A percentile compares a stretch with the other conserved stretches of the same genome.
Conservation (phyloP, 768 basidiomycete species). For the Trametes elegans region DNA sequence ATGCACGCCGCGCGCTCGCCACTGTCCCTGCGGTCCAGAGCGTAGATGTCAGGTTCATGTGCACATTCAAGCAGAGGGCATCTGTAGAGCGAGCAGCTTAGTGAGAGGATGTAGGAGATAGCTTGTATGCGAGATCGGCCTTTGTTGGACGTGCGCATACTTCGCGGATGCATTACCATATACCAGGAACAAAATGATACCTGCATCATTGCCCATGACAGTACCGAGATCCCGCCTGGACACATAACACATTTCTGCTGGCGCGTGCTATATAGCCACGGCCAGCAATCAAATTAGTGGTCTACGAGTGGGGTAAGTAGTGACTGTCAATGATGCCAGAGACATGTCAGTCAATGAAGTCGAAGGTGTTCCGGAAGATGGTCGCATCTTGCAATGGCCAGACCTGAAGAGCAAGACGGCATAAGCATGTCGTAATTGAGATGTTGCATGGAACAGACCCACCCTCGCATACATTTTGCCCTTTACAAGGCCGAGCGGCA, state of each 20-base stretch:
- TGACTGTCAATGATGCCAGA: neutral
- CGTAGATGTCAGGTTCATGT: neutral
- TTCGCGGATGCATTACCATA: too few relatives aligned
- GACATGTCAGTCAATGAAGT: constrained; percentile 24
- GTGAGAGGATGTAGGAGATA: neutral
- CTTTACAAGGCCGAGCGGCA: constrained; percentile 76
- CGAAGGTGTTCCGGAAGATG: constrained; percentile 31
- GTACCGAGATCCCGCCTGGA: too few relatives aligned
- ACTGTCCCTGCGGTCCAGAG: neutral
- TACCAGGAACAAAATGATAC: too few relatives aligned
- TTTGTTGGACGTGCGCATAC: too few relatives aligned
- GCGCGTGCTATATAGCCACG: too few relatives aligned
- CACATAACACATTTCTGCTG: too few relatives aligned
- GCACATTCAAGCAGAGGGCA: neutral
- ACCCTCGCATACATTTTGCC: constrained; percentile 69
- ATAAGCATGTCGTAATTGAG: neutral
- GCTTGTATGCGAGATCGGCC: too few relatives aligned
- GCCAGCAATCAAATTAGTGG: too few relatives aligned
- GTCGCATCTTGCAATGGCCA: constrained; percentile 26
- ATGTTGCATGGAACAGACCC: constrained; percentile 21
- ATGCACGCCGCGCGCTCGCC: neutral
- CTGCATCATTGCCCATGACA: too few relatives aligned
- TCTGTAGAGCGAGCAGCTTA: neutral
- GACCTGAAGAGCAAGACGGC: constrained; percentile 24
- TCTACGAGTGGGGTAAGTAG: too few relatives aligned